Percentiles rank a stretch among this genome's conserved stretches.
These are phyloP conservation scores for Helianthus annuus DNA, from an alignment of 129 eudicot species.

Conservation along the genomic window HanXRQr2.0-SUNRISE NC_035443.2:5352845-5353344, in stretches of 20 bases:
- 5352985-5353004: background rate
- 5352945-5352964: too few relatives aligned
- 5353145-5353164: background rate
- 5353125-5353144: background rate
- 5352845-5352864: too few relatives aligned
- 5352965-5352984: background rate
- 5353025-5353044: background rate
- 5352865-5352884: too few relatives aligned
- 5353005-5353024: conserved; percentile 6
- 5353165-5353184: conserved; percentile 18
- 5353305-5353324: too few relatives aligned
- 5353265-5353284: too few relatives aligned
- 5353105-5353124: background rate
- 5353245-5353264: too few relatives aligned
- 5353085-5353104: conserved; percentile 20
- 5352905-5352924: too few relatives aligned
- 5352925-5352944: background rate
- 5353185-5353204: background rate
- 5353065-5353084: conserved; percentile 10
- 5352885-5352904: too few relatives aligned
- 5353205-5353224: background rate
- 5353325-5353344: too few relatives aligned
- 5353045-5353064: background rate
- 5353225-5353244: too few relatives aligned
- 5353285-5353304: too few relatives aligned